Evolutionary conservation across 345 rosid species (phyloP).

Genomic region (Rhodamnia argentea): DNA sequence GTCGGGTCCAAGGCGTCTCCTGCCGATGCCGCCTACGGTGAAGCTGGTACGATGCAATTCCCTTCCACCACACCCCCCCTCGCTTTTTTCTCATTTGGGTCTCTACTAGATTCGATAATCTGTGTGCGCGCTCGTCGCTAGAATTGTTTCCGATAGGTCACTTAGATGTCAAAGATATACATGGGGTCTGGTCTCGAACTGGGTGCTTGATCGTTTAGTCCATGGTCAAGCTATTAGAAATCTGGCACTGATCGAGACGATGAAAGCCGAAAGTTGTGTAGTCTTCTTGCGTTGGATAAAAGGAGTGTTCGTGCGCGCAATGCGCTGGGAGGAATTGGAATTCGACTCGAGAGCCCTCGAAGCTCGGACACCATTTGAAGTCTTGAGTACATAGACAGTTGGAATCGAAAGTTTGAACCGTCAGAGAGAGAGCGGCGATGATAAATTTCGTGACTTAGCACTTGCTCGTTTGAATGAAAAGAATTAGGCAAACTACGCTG

Average conservation of each 20-base stretch:
- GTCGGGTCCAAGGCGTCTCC: constrained; percentile 77
- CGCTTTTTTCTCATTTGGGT: background rate
- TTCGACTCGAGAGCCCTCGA: background rate
- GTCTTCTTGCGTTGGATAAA: background rate
- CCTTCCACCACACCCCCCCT: background rate
- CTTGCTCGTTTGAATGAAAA: background rate
- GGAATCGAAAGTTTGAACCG: background rate
- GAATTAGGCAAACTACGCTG: background rate
- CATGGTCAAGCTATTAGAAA: background rate
- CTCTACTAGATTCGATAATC: background rate
- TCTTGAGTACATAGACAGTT: background rate
- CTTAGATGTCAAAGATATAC: background rate
- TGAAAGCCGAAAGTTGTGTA: background rate
- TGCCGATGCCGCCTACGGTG: constrained; percentile 96
- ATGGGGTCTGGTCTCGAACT: background rate
- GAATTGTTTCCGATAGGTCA: background rate
- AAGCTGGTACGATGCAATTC: constrained; percentile 45
- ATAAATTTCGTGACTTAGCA: background rate
- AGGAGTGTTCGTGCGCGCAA: background rate
- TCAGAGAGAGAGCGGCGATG: background rate
- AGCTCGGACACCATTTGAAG: background rate
- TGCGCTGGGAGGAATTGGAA: background rate
- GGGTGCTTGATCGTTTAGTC: background rate
- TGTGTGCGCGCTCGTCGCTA: background rate
- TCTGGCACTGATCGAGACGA: background rate